Percentiles rank a stretch among this genome's conserved stretches.
Evolutionary conservation across 1,284 basidiomycete genomes (phyloP).

Genomic region (Tilletia indica): DNA sequence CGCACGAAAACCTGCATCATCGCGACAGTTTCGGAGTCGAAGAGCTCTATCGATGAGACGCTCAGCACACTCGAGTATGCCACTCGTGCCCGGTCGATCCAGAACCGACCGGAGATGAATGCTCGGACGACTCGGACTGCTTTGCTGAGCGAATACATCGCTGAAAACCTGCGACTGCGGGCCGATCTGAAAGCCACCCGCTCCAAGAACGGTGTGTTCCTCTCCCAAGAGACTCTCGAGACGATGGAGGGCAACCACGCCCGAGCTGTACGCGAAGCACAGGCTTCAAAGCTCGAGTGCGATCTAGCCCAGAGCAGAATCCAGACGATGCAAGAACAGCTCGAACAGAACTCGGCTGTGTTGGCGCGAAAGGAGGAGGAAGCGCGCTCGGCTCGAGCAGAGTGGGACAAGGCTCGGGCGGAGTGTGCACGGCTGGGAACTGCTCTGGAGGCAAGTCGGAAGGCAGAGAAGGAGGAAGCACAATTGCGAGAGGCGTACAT

Average conservation of each 20-base stretch:
- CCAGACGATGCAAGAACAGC: slow-evolving; percentile 50
- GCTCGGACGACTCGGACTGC: slow-evolving; percentile 89
- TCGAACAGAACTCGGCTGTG: slow-evolving; percentile 53
- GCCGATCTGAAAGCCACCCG: slow-evolving; percentile 69
- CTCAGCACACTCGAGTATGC: slow-evolving; percentile 97
- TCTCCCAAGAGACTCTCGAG: slow-evolving; percentile 44
- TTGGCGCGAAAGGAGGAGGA: slow-evolving; percentile 49
- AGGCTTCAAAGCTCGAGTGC: not conserved
- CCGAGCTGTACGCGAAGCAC: not conserved
- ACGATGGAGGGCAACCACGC: slow-evolving; percentile 43
- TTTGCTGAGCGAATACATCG: slow-evolving; percentile 88
- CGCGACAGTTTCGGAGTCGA: slow-evolving; percentile 66
- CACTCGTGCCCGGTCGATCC: slow-evolving; percentile 89
- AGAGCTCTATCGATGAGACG: slow-evolving; percentile 85
- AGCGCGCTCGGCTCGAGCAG: slow-evolving; percentile 33
- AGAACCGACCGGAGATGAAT: slow-evolving; percentile 93
- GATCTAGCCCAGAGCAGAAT: slow-evolving; percentile 52
- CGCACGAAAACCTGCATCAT: slow-evolving; percentile 97
- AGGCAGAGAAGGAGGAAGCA: slow-evolving; percentile 59
- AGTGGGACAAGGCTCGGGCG: slow-evolving; percentile 36
- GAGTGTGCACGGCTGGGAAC: too few relatives aligned
- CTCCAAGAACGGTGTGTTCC: slow-evolving; percentile 49
- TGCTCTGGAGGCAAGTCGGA: not conserved
- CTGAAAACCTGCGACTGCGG: slow-evolving; percentile 92
- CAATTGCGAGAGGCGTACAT: slow-evolving; percentile 70